Evolutionary conservation across 1,139 yeast species (phyloP).

Genomic region (Petasospora fabianii): DNA sequence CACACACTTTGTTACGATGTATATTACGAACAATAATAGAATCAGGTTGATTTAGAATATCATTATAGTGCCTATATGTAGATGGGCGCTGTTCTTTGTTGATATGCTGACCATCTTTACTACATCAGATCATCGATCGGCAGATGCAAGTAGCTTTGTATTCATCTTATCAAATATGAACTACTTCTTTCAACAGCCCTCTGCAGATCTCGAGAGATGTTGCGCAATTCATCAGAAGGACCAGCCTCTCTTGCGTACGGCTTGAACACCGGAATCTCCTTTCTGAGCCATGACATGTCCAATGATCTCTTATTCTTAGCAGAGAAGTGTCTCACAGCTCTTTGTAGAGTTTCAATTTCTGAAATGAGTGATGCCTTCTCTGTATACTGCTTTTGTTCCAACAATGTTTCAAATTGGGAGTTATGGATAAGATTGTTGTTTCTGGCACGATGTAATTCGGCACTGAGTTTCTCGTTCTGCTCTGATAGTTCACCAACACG

Average conservation of each 20-base stretch:
- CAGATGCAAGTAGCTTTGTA: too few relatives aligned
- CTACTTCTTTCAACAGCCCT: conserved; percentile 8
- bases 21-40: background rate
- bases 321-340: conserved; percentile 14
- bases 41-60: background rate
- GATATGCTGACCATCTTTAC: too few relatives aligned
- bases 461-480: conserved; percentile 8
- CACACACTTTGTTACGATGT: conserved; percentile 1
- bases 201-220: conserved; percentile 18
- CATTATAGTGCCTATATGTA: too few relatives aligned
- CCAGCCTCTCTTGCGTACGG: conserved; percentile 5
- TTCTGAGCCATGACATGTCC: conserved; percentile 14
- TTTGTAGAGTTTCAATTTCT: conserved; percentile 21
- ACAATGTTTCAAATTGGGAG: conserved; percentile 18
- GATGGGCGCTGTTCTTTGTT: too few relatives aligned
- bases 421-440: conserved; percentile 19
- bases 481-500: conserved; percentile 3
- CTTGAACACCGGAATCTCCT: conserved; percentile 10
- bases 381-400: conserved; percentile 17
- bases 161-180: too few relatives aligned
- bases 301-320: background rate
- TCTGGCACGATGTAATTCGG: conserved; percentile 14
- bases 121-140: too few relatives aligned
- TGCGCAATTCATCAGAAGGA: conserved; percentile 18
- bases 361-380: conserved; percentile 19